These are phyloP conservation scores for Vachellia pachyceras DNA, from an alignment of 306 rosid species.

Conservation along the genomic window DNA sequence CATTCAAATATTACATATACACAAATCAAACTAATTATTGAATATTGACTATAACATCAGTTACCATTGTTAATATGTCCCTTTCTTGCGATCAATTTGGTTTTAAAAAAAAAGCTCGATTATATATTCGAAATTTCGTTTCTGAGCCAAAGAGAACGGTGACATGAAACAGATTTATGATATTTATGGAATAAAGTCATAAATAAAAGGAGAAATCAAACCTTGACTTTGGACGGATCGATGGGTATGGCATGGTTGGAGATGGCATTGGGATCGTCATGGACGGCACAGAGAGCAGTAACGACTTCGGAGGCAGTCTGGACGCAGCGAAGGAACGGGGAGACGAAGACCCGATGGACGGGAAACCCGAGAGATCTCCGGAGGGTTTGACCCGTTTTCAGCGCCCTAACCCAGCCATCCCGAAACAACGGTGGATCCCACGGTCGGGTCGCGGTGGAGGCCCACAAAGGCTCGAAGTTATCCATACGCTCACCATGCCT, in stretches of 20 bases:
- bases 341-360: slow-evolving; percentile 68
- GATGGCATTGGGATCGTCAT: slow-evolving; percentile 9
- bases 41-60: background rate
- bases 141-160: background rate
- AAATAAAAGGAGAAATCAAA: background rate
- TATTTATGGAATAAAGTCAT: background rate
- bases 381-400: slow-evolving; percentile 55
- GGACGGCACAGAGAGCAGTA: slow-evolving; percentile 48
- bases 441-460: slow-evolving; percentile 56
- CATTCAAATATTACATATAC: background rate
- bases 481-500: slow-evolving; percentile 88
- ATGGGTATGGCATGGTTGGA: slow-evolving; percentile 14
- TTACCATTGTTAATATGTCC: background rate
- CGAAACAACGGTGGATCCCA: slow-evolving; percentile 84
- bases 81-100: background rate
- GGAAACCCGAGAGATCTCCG: slow-evolving; percentile 55
- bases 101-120: background rate
- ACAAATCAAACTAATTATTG: background rate
- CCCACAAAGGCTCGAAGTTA: slow-evolving; percentile 67
- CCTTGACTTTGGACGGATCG: slow-evolving; percentile 63
- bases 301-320: slow-evolving; percentile 68
- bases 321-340: slow-evolving; percentile 89
- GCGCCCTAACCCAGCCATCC: slow-evolving; percentile 59
- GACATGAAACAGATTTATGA: background rate
- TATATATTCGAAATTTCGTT: background rate